Evolutionary conservation across 2,329 filamentous ascomycete species (phyloP).

Genomic region (Dothideomycetes sp.): DNA sequence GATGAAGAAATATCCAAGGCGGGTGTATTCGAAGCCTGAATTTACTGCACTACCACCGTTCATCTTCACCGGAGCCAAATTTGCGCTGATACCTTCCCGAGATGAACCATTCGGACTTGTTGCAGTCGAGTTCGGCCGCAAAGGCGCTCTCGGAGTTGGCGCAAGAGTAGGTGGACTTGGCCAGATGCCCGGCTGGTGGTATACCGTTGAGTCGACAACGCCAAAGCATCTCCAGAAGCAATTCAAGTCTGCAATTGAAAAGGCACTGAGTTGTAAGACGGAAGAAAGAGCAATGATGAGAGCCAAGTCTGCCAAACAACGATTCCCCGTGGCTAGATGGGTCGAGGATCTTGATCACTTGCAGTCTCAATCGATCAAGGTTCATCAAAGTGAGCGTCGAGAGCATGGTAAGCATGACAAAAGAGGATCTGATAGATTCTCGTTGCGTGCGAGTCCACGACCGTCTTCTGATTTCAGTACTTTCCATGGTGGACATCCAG

Average conservation of each 20-base stretch:
- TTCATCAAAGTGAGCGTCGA: slow-evolving; percentile 33
- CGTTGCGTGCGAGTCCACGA: too few relatives aligned
- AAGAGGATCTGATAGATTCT: slow-evolving; percentile 13
- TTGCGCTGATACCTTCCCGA: slow-evolving; percentile 55
- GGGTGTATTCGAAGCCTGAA: slow-evolving; percentile 56
- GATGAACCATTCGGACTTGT: slow-evolving; percentile 61
- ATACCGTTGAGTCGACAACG: slow-evolving; percentile 54
- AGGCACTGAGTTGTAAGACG: slow-evolving; percentile 46
- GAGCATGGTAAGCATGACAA: slow-evolving; percentile 20
- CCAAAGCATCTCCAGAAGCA: slow-evolving; percentile 53
- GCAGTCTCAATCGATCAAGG: slow-evolving; percentile 48
- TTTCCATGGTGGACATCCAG: too few relatives aligned
- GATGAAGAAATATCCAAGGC: slow-evolving; percentile 54
- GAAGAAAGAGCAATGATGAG: slow-evolving; percentile 51
- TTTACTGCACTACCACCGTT: slow-evolving; percentile 57
- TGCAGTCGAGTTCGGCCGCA: slow-evolving; percentile 57
- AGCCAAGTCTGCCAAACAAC: slow-evolving; percentile 52
- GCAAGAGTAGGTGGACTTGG: slow-evolving; percentile 55
- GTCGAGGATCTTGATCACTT: slow-evolving; percentile 53
- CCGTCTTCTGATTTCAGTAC: too few relatives aligned
- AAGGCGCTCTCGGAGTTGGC: slow-evolving; percentile 56
- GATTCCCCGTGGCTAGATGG: slow-evolving; percentile 59
- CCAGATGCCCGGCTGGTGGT: slow-evolving; percentile 65
- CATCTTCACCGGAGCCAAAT: slow-evolving; percentile 59
- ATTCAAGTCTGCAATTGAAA: slow-evolving; percentile 53